These are phyloP conservation scores for Aspergillus neotritici DNA, from an alignment of 2,329 filamentous ascomycete species.

Conservation along the genomic window DNA sequence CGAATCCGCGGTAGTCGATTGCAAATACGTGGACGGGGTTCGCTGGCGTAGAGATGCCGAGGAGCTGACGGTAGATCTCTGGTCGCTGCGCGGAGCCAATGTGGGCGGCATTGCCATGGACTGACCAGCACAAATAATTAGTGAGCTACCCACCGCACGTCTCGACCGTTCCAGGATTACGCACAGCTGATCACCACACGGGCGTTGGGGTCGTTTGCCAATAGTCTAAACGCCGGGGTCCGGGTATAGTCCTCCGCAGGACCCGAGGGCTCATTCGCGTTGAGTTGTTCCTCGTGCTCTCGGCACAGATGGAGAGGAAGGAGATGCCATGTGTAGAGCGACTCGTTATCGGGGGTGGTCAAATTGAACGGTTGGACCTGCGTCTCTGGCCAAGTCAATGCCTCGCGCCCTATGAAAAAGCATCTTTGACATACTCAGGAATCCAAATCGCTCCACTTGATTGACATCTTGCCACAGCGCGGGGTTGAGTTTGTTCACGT, in stretches of 20 bases:
- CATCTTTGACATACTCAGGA: slow-evolving; percentile 59
- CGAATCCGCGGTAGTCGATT: slow-evolving; percentile 87
- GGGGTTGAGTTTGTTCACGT: slow-evolving; percentile 74
- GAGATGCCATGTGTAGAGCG: slow-evolving; percentile 84
- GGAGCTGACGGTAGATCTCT: slow-evolving; percentile 69
- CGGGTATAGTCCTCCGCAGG: slow-evolving; percentile 41
- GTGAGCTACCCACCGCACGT: background rate
- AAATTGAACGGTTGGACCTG: slow-evolving; percentile 85
- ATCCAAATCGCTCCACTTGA: slow-evolving; percentile 76
- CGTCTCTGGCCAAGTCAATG: slow-evolving; percentile 53
- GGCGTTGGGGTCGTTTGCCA: slow-evolving; percentile 47
- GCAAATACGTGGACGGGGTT: slow-evolving; percentile 69
- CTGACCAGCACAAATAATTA: slow-evolving; percentile 16
- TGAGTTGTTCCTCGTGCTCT: slow-evolving; percentile 61
- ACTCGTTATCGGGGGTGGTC: slow-evolving; percentile 66
- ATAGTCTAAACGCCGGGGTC: slow-evolving; percentile 47
- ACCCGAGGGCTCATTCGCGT: slow-evolving; percentile 51
- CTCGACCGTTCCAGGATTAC: slow-evolving; percentile 2
- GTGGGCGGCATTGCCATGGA: slow-evolving; percentile 71
- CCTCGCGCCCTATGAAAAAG: background rate
- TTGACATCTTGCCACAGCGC: slow-evolving; percentile 67
- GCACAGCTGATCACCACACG: slow-evolving; percentile 53
- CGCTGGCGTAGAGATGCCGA: slow-evolving; percentile 61
- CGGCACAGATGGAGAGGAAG: slow-evolving; percentile 72
- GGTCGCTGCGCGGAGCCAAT: slow-evolving; percentile 73